Evolutionary conservation across 345 rosid species (phyloP).

Genomic region (Barbarea vulgaris): DNA sequence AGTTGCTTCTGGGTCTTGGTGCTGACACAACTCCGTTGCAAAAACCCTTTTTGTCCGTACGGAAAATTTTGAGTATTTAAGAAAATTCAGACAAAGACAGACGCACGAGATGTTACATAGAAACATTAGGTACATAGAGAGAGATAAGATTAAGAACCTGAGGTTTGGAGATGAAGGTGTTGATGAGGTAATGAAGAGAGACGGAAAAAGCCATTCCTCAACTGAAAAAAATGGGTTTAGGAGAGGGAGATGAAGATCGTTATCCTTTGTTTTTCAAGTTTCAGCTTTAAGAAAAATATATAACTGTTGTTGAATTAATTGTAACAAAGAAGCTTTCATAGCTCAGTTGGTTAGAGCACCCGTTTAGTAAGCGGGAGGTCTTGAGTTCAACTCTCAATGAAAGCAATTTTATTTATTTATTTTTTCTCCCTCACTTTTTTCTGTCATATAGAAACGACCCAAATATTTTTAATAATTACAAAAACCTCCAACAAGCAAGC

Average conservation of each 20-base stretch:
- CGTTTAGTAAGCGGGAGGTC: slow-evolving; percentile 97
- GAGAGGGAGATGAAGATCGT: slow-evolving; percentile 39
- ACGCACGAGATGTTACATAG: not conserved
- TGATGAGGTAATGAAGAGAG: slow-evolving; percentile 38
- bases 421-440: no score
- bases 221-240: slow-evolving; percentile 37
- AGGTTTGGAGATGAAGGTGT: slow-evolving; percentile 41
- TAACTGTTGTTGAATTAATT: rapidly evolving
- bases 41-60: slow-evolving; percentile 32
- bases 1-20: slow-evolving; percentile 44
- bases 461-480: no score
- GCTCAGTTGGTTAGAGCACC: slow-evolving; percentile 99
- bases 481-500: not conserved
- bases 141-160: slow-evolving; percentile 35
- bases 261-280: slow-evolving; percentile 34
- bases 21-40: slow-evolving; percentile 41
- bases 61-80: not conserved
- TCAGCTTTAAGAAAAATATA: rapidly evolving
- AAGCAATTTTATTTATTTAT: slow-evolving; percentile 11
- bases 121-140: not conserved
- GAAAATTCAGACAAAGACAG: not conserved
- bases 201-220: slow-evolving; percentile 41
- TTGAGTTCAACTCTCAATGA: slow-evolving; percentile 84
- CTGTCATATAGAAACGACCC: no score
- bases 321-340: slow-evolving; percentile 37